A percentile compares a stretch with the other conserved stretches of the same genome.
Conservation (phyloP, 2,329 filamentous ascomycete species). For the Metarhizium rileyi region DNA sequence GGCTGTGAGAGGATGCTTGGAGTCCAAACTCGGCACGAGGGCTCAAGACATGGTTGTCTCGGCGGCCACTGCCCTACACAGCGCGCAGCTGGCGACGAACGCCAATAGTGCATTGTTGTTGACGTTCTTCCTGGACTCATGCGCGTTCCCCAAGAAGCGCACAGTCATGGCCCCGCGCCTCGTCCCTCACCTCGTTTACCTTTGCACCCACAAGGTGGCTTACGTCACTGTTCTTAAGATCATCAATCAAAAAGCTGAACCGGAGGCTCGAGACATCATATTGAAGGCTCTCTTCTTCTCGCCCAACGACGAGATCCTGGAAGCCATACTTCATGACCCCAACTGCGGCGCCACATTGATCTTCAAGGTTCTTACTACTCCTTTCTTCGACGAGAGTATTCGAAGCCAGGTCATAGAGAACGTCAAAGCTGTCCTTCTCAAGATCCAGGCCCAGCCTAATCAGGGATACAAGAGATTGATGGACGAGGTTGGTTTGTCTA, state of each 20-base stretch:
- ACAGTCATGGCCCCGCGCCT: constrained; percentile 87
- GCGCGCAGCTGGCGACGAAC: constrained; percentile 91
- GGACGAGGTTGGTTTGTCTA: constrained; percentile 93
- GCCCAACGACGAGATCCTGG: constrained; percentile 72
- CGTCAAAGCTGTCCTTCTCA: constrained; percentile 77
- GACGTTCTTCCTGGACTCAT: constrained; percentile 97
- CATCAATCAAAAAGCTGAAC: constrained; percentile 93
- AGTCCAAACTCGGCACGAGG: constrained; percentile 90
- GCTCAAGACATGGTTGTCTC: constrained; percentile 94
- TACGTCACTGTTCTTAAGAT: constrained; percentile 96
- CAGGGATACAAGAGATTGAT: constrained; percentile 98
- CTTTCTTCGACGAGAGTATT: constrained; percentile 91
- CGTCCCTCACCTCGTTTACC: constrained; percentile 83
- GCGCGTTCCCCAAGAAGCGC: constrained; percentile 84
- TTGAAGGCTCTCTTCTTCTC: constrained; percentile 90
- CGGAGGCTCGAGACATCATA: constrained; percentile 83
- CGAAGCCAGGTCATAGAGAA: constrained; percentile 83
- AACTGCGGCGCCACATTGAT: constrained; percentile 90
- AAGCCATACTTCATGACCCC: constrained; percentile 85
- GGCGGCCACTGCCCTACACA: constrained; percentile 89
- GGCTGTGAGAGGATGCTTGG: constrained; percentile 92
- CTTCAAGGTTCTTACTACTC: constrained; percentile 96
- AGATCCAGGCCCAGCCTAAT: constrained; percentile 84
- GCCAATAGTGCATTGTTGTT: constrained; percentile 87
- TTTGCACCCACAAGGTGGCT: constrained; percentile 97